Evolutionary conservation across 495 filamentous ascomycete genomes (phyloP).

Genomic region (Massariosphaeria phaeospora): DNA sequence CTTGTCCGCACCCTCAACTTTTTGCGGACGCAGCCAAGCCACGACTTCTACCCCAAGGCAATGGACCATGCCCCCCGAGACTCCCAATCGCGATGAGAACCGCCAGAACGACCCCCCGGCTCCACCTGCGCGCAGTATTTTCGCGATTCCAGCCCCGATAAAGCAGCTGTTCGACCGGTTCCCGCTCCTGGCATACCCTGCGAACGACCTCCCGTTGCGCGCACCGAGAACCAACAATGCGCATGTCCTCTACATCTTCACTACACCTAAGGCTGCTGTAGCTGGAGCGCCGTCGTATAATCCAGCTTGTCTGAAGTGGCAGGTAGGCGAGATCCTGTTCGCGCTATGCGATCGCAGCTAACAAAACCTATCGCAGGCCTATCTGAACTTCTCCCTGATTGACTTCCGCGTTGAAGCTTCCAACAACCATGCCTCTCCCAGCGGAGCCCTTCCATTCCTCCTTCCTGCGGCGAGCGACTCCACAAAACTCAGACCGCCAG

Average conservation of each 20-base stretch:
- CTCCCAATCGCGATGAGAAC: not conserved
- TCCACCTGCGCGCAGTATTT: constrained; percentile 34
- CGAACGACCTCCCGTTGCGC: constrained; percentile 69
- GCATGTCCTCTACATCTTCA: constrained; percentile 74
- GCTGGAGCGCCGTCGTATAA: constrained; percentile 75
- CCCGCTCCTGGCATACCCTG: constrained; percentile 70
- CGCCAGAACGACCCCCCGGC: not conserved
- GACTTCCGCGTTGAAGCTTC: constrained; percentile 66
- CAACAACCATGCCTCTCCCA: constrained; percentile 89
- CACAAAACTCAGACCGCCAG: constrained; percentile 38
- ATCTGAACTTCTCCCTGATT: constrained; percentile 70
- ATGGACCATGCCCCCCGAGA: constrained; percentile 26
- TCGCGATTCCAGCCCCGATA: constrained; percentile 68
- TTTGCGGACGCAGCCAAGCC: not conserved
- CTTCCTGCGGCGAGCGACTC: constrained; percentile 48
- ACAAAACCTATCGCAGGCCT: constrained; percentile 54
- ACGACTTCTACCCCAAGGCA: not conserved
- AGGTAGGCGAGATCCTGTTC: constrained; percentile 54
- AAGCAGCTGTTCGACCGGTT: constrained; percentile 79
- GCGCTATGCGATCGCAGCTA: not conserved
- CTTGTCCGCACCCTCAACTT: not conserved
- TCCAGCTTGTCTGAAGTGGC: constrained; percentile 92
- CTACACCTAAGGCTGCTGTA: constrained; percentile 57
- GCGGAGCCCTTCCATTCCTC: constrained; percentile 82
- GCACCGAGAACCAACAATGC: constrained; percentile 46